Percentiles rank a stretch among this genome's conserved stretches.
Evolutionary conservation across 495 filamentous ascomycete species (phyloP).

Genomic region (Tuber microsphaerosporum): DNA sequence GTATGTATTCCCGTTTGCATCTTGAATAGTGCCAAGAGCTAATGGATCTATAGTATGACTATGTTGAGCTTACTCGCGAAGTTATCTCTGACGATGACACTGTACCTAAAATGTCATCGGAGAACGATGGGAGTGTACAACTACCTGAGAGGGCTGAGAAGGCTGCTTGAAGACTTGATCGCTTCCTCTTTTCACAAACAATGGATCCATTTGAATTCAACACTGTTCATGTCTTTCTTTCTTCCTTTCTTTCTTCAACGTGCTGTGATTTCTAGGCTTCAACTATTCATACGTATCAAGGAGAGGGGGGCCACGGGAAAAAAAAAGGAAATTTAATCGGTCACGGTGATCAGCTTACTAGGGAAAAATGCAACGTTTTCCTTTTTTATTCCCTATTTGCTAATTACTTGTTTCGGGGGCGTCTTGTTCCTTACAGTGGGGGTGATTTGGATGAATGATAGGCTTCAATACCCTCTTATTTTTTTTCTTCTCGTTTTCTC

Average conservation of each 20-base stretch:
- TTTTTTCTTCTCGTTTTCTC: background rate
- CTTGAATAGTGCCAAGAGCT: background rate
- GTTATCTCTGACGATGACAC: slow-evolving; percentile 58
- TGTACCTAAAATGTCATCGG: slow-evolving; percentile 32
- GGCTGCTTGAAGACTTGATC: background rate
- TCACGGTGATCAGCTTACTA: background rate
- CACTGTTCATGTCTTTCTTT: background rate
- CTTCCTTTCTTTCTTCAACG: background rate
- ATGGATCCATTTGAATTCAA: background rate
- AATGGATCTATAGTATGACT: slow-evolving; percentile 59
- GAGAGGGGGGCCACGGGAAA: background rate
- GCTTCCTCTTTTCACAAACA: background rate
- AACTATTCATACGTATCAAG: background rate
- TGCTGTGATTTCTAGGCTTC: background rate
- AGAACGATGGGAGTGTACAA: slow-evolving; percentile 6
- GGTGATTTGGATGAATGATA: background rate
- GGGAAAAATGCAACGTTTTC: background rate
- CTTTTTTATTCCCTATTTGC: background rate
- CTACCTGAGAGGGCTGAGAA: background rate
- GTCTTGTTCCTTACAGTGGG: background rate
- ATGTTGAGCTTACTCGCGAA: slow-evolving; percentile 85
- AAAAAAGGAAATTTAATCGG: background rate
- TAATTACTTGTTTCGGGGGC: background rate
- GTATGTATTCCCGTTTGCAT: slow-evolving; percentile 20
- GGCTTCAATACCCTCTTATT: background rate